phyloP scores from a whole-genome alignment of 2,329 filamentous ascomycete genomes.

The Epicoccum nigrum region DNA sequence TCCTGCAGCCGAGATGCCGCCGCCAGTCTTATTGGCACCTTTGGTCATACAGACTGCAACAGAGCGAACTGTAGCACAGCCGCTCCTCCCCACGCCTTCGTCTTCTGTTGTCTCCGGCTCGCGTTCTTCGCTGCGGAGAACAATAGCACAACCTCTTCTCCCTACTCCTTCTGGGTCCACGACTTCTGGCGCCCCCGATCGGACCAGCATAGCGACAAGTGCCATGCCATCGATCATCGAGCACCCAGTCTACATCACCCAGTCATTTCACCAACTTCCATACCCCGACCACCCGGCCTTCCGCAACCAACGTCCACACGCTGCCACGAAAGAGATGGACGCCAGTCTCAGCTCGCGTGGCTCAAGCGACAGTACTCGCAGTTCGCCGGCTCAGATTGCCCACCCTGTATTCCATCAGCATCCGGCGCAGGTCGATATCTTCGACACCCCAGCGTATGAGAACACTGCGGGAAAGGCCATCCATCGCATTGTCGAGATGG shows the following conservation, averaged over 20 bases:
- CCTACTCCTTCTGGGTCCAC: slow-evolving; percentile 41
- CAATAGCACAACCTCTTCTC: slow-evolving; percentile 38
- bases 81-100: slow-evolving; percentile 40
- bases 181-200: slow-evolving; percentile 29
- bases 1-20: slow-evolving; percentile 10
- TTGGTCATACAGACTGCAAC: slow-evolving; percentile 21
- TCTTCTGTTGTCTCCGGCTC: slow-evolving; percentile 34
- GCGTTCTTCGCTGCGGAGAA: slow-evolving; percentile 26
- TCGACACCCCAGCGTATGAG: slow-evolving; percentile 46
- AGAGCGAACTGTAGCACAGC: slow-evolving; percentile 34
- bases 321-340: slow-evolving; percentile 1
- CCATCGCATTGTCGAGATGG: slow-evolving; percentile 63
- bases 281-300: slow-evolving; percentile 21
- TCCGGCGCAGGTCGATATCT: slow-evolving; percentile 39
- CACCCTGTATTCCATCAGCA: slow-evolving; percentile 38
- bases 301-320: not conserved
- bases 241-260: slow-evolving; percentile 22
- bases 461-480: slow-evolving; percentile 65
- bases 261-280: slow-evolving; percentile 16
- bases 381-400: slow-evolving; percentile 3
- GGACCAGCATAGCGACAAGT: slow-evolving; percentile 33
- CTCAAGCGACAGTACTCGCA: slow-evolving; percentile 6
- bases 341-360: slow-evolving; percentile 5
- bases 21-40: slow-evolving; percentile 22
- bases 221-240: slow-evolving; percentile 43